Base-by-base conservation (phyloP, 495 filamentous ascomycete species). In the Achaetomiella virescens region DNA sequence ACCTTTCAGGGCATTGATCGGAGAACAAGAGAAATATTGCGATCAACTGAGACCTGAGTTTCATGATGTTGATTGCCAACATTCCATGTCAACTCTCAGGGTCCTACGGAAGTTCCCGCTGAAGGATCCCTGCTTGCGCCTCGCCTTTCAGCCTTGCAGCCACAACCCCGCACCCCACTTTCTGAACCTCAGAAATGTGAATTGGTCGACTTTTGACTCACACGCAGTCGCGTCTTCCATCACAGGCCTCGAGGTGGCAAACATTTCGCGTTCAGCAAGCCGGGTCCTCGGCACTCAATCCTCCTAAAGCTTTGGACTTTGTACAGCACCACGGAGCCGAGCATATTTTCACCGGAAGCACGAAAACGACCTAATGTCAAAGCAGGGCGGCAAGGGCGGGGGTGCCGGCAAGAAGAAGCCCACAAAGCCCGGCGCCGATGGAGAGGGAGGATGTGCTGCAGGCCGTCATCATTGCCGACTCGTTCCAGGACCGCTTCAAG, bases 381-480 rank as follows among this genome's bases (percentile, higher is more conserved):
- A 70, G 47, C 76, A 79, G 59, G 69, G 65, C 38, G 74, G 69
- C 52, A 76, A 71, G 48, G 69, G 65, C 40, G 69, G 62, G 37
- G 72, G 59, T 51, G 73, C 69, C 37, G 64, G 67, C 63, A 75
- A 70, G 68, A 87, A 80, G 84, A 90, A 76, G 71, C 67, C 71
- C 44, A 57, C 64, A 60, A 78, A 76, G 47, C 43, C 67, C 10
- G 68, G 70, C 43, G 70, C 77, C 46, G 81, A 80, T 29, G 78
- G 90, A 88, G 74, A 78, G 88, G 66, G 91, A 96, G 64, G 88
- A 95, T 66, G 83, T 86, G 8, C 78, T 97, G 42, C 91, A 97
- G 72, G 92, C 92, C 42, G 90, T 97, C 61, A 76, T 95, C 21
- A 82, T 97, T 61, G 86, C 91, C 56, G 95, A 98, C 77, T 89